Evolutionary conservation across 1,139 yeast genomes (phyloP).

Genomic region (Hyphopichia buzzinii): DNA sequence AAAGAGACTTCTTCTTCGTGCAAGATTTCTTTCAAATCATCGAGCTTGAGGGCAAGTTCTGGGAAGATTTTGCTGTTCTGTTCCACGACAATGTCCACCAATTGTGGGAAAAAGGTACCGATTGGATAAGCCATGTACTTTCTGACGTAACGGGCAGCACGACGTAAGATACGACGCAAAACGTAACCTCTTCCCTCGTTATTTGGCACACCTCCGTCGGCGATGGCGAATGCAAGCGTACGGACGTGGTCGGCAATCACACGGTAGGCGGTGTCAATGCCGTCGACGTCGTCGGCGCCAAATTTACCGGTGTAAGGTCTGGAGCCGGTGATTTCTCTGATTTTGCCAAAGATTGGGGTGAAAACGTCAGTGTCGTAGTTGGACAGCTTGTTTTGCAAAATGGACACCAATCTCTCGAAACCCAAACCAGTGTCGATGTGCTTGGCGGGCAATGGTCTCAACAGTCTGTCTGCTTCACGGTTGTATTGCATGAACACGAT

Average conservation of each 20-base stretch:
- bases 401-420: conserved; percentile 92
- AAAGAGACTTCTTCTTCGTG: conserved; percentile 95
- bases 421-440: conserved; percentile 99
- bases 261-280: conserved; percentile 96
- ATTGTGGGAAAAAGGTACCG: conserved; percentile 86
- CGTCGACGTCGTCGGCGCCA: conserved; percentile 88
- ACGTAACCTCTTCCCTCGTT: conserved; percentile 99
- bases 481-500: conserved; percentile 94
- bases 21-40: conserved; percentile 81
- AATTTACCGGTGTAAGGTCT: conserved; percentile 90
- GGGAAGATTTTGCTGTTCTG: conserved; percentile 91
- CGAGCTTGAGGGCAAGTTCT: conserved; percentile 70
- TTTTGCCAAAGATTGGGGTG: conserved; percentile 77
- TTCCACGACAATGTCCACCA: conserved; percentile 89
- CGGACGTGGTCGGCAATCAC: conserved; percentile 98
- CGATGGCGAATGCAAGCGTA: conserved; percentile 90
- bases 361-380: conserved; percentile 98
- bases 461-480: conserved; percentile 84
- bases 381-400: conserved; percentile 84
- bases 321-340: conserved; percentile 90
- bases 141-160: conserved; percentile 97
- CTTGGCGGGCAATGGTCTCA: conserved; percentile 83
- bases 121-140: conserved; percentile 95
- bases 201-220: conserved; percentile 99
- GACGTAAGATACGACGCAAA: conserved; percentile 90